Percentiles rank a stretch among this genome's conserved stretches.
These are phyloP conservation scores for Phtheirospermum japonicum DNA, from an alignment of 257 asterid genomes.

Conservation along the genomic window DNA sequence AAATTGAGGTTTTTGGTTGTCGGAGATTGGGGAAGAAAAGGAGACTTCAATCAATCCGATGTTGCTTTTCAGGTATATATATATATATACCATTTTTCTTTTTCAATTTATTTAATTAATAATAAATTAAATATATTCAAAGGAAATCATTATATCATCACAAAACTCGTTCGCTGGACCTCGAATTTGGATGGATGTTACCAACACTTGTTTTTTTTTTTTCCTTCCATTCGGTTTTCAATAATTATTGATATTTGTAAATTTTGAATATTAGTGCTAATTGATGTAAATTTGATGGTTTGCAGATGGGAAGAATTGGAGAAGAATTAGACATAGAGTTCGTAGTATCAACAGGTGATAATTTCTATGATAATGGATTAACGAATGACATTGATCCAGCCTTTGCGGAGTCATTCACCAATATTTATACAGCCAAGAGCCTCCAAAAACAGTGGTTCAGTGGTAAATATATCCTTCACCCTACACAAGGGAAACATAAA, in stretches of 20 bases:
- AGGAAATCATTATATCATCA: background rate
- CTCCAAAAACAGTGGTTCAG: conserved; percentile 85
- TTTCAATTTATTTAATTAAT: background rate
- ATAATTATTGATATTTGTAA: too few relatives aligned
- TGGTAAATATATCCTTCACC: conserved; percentile 34
- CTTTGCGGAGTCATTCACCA: conserved; percentile 66
- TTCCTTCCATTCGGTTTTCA: too few relatives aligned
- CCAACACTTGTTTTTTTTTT: too few relatives aligned
- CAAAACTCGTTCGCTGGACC: too few relatives aligned
- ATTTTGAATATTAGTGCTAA: too few relatives aligned
- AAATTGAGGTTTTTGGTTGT: conserved; percentile 69
- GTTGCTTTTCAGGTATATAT: conserved; percentile 74
- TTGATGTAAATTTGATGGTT: background rate
- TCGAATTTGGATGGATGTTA: too few relatives aligned
- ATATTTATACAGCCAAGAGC: conserved; percentile 71
- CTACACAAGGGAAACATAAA: background rate
- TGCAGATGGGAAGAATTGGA: conserved; percentile 92
- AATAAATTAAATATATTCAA: too few relatives aligned
- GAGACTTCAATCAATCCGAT: conserved; percentile 73
- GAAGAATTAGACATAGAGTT: conserved; percentile 68
- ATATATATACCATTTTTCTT: background rate
- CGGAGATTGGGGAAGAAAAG: conserved; percentile 98
- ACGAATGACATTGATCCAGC: conserved; percentile 60
- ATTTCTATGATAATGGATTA: conserved; percentile 85
- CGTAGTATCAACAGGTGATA: conserved; percentile 90